Evolutionary conservation across 495 filamentous ascomycete species (phyloP).

Genomic region (Penicillium subrubescens): DNA sequence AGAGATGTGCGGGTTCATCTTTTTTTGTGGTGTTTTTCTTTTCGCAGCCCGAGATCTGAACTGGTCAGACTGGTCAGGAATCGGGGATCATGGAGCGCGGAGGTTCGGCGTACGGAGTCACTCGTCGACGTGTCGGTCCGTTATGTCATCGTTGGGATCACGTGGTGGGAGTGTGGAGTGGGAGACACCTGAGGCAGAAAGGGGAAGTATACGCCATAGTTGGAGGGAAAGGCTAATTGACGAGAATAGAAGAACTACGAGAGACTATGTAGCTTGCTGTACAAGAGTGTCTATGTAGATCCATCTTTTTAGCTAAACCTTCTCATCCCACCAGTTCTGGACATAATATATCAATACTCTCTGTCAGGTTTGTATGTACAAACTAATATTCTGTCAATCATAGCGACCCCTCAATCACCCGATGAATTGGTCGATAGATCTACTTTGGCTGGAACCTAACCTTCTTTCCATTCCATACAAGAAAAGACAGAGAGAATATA

Average conservation of each 20-base stretch:
- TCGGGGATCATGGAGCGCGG: constrained; percentile 15
- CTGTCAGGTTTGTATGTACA: not conserved
- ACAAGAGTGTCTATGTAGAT: too few species aligned
- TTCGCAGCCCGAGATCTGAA: constrained; percentile 21
- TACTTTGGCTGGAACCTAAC: not conserved
- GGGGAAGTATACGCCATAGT: not conserved
- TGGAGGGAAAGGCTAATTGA: too few species aligned
- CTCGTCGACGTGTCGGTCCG: constrained; percentile 20
- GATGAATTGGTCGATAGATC: not conserved
- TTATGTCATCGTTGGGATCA: constrained; percentile 26
- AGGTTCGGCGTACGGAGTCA: not conserved
- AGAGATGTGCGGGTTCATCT: constrained; percentile 68
- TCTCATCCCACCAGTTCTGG: too few species aligned
- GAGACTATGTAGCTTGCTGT: too few species aligned
- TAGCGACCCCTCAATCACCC: too few species aligned
- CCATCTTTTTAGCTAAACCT: too few species aligned
- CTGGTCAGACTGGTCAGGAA: constrained; percentile 3
- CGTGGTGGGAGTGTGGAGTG: not conserved
- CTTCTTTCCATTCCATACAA: not conserved
- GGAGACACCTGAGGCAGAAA: constrained; percentile 3
- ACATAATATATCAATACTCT: not conserved
- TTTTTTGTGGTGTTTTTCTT: not conserved
- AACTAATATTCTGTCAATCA: not conserved
- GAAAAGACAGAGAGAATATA: not conserved
- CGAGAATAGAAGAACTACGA: not conserved